Evolutionary conservation across 768 basidiomycete species (phyloP).

Genomic region (Lentinula lateritia): DNA sequence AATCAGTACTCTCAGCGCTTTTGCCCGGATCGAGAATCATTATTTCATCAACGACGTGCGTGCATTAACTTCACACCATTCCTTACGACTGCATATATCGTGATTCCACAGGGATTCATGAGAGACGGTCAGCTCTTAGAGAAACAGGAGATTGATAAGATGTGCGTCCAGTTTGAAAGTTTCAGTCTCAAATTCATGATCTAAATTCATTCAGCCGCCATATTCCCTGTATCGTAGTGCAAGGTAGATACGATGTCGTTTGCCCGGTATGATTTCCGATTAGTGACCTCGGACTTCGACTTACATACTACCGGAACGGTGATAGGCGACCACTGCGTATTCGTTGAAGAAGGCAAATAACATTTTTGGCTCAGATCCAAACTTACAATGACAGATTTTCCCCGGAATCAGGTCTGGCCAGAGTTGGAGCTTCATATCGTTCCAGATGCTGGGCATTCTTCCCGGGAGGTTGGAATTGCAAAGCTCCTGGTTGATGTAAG

Average conservation of each 20-base stretch:
- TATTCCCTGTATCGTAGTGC: constrained; percentile 77
- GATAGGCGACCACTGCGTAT: constrained; percentile 72
- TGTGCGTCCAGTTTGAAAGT: constrained; percentile 38
- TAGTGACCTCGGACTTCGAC: background rate
- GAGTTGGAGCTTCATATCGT: constrained; percentile 73
- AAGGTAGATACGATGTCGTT: constrained; percentile 86
- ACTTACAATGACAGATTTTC: background rate
- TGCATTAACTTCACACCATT: background rate
- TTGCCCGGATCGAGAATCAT: constrained; percentile 87
- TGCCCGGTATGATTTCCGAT: constrained; percentile 59
- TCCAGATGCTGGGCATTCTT: constrained; percentile 84
- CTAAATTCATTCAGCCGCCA: constrained; percentile 55
- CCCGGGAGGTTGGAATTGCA: constrained; percentile 66
- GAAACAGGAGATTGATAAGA: constrained; percentile 80
- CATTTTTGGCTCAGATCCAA: background rate
- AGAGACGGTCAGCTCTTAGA: constrained; percentile 84
- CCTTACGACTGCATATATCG: background rate
- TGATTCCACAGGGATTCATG: constrained; percentile 63
- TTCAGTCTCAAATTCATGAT: background rate
- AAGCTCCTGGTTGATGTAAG: constrained; percentile 67
- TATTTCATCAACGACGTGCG: constrained; percentile 77
- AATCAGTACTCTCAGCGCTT: constrained; percentile 48
- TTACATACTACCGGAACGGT: background rate
- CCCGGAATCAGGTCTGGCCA: constrained; percentile 54
- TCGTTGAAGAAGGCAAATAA: constrained; percentile 60